A percentile compares a stretch with the other conserved stretches of the same genome.
Evolutionary conservation across 371 early-diverging fungal genomes (phyloP).

Genomic region (Mucor lusitanicus): DNA sequence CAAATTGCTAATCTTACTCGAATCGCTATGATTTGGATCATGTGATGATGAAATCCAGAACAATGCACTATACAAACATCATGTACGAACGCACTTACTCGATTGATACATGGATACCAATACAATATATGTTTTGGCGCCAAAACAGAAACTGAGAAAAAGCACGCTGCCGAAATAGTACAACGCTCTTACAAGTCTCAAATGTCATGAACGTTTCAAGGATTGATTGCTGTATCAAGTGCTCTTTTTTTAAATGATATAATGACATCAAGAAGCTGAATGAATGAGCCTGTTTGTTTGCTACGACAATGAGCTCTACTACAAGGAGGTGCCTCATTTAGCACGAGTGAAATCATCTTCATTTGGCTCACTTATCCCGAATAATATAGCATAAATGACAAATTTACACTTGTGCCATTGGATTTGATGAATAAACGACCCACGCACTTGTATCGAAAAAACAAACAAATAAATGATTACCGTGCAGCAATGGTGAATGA

Average conservation of each 20-base stretch:
- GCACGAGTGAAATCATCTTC: slow-evolving; percentile 62
- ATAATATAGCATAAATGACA: slow-evolving; percentile 82
- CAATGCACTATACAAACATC: neutral
- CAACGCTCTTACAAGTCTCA: neutral
- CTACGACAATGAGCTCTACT: neutral
- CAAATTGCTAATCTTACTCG: neutral
- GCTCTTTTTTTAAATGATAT: neutral
- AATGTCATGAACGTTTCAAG: neutral
- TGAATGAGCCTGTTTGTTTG: neutral
- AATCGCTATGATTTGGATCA: neutral
- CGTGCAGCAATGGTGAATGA: slow-evolving; percentile 96
- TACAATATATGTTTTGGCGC: neutral
- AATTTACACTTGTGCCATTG: slow-evolving; percentile 90
- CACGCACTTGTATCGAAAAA: neutral
- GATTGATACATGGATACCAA: neutral
- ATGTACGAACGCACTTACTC: neutral
- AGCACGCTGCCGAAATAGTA: neutral
- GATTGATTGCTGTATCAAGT: neutral
- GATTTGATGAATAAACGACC: slow-evolving; percentile 48
- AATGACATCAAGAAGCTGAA: neutral
- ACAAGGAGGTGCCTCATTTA: neutral
- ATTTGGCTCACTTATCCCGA: slow-evolving; percentile 78
- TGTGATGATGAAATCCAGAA: neutral
- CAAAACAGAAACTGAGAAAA: neutral
- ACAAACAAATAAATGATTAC: slow-evolving; percentile 46